Conservation (phyloP, 306 rosid genomes). For the Geum urbanum region DNA sequence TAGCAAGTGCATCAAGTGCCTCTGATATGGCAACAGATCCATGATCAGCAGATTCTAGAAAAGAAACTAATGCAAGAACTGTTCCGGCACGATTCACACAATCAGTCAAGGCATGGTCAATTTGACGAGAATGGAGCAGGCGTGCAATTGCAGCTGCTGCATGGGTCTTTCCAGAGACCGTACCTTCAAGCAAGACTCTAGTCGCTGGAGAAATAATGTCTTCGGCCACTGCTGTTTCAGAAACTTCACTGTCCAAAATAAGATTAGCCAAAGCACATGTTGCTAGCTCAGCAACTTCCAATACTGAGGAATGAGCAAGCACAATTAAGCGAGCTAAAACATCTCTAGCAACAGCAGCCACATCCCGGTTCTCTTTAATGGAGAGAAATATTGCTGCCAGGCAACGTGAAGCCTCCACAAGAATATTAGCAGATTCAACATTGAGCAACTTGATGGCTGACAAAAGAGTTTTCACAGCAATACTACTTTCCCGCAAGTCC, state of each 20-base stretch:
- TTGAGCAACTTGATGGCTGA: constrained; percentile 69
- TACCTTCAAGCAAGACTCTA: constrained; percentile 78
- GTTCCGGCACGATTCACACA: constrained; percentile 82
- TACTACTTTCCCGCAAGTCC: constrained; percentile 83
- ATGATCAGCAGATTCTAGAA: constrained; percentile 64
- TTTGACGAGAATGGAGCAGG: constrained; percentile 64
- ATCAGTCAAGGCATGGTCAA: constrained; percentile 63
- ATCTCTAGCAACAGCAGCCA: constrained; percentile 73
- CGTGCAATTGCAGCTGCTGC: constrained; percentile 97
- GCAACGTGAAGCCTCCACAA: constrained; percentile 76
- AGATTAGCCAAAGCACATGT: constrained; percentile 91
- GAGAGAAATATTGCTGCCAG: constrained; percentile 89
- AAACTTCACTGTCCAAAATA: constrained; percentile 69
- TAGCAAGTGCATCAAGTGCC: constrained; percentile 88
- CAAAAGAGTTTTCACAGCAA: constrained; percentile 74
- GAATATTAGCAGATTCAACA: constrained; percentile 75
- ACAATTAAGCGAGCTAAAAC: constrained; percentile 51
- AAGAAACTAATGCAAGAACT: constrained; percentile 84
- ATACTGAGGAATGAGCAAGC: constrained; percentile 68
- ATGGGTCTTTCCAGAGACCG: constrained; percentile 68
- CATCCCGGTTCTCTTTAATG: constrained; percentile 81
- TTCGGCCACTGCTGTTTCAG: constrained; percentile 70
- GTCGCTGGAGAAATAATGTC: constrained; percentile 90
- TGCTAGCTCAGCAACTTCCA: constrained; percentile 87
- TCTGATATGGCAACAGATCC: constrained; percentile 68